Base-by-base conservation (phyloP, 1,284 basidiomycete genomes). In the Malassezia caprae region DNA sequence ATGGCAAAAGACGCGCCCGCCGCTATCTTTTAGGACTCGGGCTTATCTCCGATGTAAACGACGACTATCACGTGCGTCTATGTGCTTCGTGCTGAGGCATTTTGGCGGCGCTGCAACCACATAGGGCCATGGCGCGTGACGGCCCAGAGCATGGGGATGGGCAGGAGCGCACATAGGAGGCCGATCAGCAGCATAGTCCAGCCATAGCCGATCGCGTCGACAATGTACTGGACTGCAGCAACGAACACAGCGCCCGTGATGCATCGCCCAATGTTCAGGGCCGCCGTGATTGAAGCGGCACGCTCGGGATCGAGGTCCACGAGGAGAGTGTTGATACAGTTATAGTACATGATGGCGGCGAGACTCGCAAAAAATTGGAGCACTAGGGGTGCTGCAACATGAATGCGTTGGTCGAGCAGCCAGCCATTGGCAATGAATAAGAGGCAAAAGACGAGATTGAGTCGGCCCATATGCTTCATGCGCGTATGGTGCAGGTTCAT, bases 261-360 rank as follows among this genome's bases (percentile, higher is more conserved):
- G 34, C 55, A 57, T 10, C 55, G 49, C 3, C 49, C 55, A 34
- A 57, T 57, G 21, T 57, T 57, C 17, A 57, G 19, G 7, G 55
- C 49, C 21, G 55, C 55, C 5, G 50, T 52, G n/a, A 57, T 50
- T 3, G 55, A 57, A 8, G 55, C 55, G 5, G 55, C 55, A 10
- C 49, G 49, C 4, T 19, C 15, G 4, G 45, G 50, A 7, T 30
- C 26, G 11, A 57, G 12, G 27, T 57, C 55, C 15, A 57, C 55
- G 2, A 57, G 55, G 5, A 57, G 32, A 8, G 55, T 52, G 30
- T 47, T 45, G 17, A 55, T 48, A 10, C 40, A 28, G 26, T 50
- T 56, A 35, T 44, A 56, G 26, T 30, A 49, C 34, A 56, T 17
- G 10, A 56, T 46, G 11, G 48, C 24, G 1, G 27, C 24, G 13